These are phyloP conservation scores for Colletotrichum navitas DNA, from an alignment of 2,329 filamentous ascomycete genomes.

Conservation along the genomic window DNA sequence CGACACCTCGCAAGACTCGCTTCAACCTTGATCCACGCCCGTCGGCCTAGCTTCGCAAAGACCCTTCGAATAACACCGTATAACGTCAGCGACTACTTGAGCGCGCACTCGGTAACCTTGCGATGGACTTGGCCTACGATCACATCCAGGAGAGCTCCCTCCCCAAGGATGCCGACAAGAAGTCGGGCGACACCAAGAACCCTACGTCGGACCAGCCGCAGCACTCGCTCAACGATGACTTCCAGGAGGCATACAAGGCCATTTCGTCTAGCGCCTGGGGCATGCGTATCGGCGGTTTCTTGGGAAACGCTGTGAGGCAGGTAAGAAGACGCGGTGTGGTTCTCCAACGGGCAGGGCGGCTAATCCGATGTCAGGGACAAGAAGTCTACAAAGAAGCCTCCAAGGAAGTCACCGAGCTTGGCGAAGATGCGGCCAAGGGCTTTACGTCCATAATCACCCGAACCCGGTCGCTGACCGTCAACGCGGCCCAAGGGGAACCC, in stretches of 20 bases:
- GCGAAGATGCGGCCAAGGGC: conserved; percentile 85
- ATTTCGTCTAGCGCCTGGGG: conserved; percentile 95
- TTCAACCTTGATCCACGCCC: conserved; percentile 13
- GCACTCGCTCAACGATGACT: conserved; percentile 81
- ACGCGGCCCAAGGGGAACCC: conserved; percentile 52
- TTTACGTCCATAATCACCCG: conserved; percentile 79
- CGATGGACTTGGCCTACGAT: conserved; percentile 97
- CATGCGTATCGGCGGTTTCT: conserved; percentile 85
- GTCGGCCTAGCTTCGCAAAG: conserved; percentile 36
- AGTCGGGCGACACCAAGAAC: conserved; percentile 52
- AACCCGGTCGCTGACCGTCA: conserved; percentile 80
- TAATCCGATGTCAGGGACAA: conserved; percentile 71
- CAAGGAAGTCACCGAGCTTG: conserved; percentile 84
- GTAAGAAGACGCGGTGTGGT: conserved; percentile 57
- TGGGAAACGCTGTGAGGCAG: conserved; percentile 94
- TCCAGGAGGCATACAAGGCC: conserved; percentile 95
- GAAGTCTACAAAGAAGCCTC: conserved; percentile 85
- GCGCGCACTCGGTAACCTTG: conserved; percentile 20
- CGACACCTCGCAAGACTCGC: conserved; percentile 32
- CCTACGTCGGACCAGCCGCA: conserved; percentile 57
- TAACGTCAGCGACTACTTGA: conserved; percentile 3
- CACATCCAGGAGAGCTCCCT: conserved; percentile 90
- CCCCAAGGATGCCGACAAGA: conserved; percentile 67
- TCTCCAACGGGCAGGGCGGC: background rate
- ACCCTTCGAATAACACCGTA: conserved; percentile 5